These are phyloP conservation scores for Metschnikowia bowlesiae DNA, from an alignment of 805 yeast species.

Conservation along the genomic window DNA sequence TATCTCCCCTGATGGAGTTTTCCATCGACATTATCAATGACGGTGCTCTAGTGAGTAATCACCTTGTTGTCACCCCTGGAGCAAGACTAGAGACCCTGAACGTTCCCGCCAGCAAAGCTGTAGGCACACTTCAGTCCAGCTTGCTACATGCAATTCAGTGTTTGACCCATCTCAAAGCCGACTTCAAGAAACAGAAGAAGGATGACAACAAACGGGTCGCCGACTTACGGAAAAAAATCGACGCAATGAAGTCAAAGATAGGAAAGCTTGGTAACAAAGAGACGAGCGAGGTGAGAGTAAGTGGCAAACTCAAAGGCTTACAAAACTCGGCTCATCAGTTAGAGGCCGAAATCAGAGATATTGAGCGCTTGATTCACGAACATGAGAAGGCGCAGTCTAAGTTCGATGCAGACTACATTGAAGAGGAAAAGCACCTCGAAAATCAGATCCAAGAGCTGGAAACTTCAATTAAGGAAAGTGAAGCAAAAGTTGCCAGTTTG, in stretches of 20 bases:
- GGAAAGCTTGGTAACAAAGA: constrained; percentile 25
- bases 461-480: constrained; percentile 20
- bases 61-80: constrained; percentile 28
- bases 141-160: constrained; percentile 28
- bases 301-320: constrained; percentile 38
- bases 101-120: constrained; percentile 20
- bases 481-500: constrained; percentile 19
- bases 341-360: constrained; percentile 30
- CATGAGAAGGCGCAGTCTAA: constrained; percentile 12
- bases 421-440: constrained; percentile 19
- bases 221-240: constrained; percentile 33
- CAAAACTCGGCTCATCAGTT: constrained; percentile 37
- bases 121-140: constrained; percentile 31
- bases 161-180: constrained; percentile 20
- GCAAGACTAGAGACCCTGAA: background rate
- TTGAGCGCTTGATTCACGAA: constrained; percentile 18
- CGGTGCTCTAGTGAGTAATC: constrained; percentile 17
- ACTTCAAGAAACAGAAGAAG: constrained; percentile 30
- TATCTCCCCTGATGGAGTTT: constrained; percentile 35
- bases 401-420: constrained; percentile 14
- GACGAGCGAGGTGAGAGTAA: constrained; percentile 26
- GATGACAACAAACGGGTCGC: constrained; percentile 35
- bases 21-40: constrained; percentile 27
- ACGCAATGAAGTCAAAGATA: constrained; percentile 27
- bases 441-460: constrained; percentile 23